Base-by-base conservation (phyloP, 345 rosid genomes). In the Gossypium sturtianum region DNA sequence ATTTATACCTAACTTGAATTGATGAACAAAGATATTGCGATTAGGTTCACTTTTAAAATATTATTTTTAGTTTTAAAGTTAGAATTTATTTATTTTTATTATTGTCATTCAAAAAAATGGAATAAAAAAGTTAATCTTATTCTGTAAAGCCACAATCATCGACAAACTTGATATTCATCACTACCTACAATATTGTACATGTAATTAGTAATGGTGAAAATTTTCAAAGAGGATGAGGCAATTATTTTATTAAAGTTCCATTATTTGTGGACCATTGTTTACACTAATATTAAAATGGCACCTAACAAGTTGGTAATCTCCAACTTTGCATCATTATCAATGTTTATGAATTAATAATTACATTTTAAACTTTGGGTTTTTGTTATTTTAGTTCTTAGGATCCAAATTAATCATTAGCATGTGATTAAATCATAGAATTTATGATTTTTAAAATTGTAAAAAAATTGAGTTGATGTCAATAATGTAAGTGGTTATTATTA, bases 261-360 rank as follows among this genome's bases (percentile, higher is more conserved):
- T 78, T 47, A 69, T 78, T 67, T 47, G 10, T 66, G 41, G 66
- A 52, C 53, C 71, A 49, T 45, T 72, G 34, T 67, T 67, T 67
- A 47, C 38, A 45, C 19, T 6, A 45, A 52, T 23, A 23, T 10
- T 49, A 20, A 68, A 68, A 48, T 48, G 22, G 72, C 16, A 49
- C 58, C 72, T 48, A 68, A 68, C 56, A 67, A 48, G 71, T 67
- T 23, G 4, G 10, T 22, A 67, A 67, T 67, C 12, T 44, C 29
- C 23, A 10, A 47, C 3, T 65, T 65, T 64, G 9, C 16, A 66
- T 66, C 71, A 45, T 45, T 12, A 34, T 0, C 52, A 11, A 10
- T 65, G 70, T 12, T 12, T 47, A 47, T 23, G 1, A 23, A 49
- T 22, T 47, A 47, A 45, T 47, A 13, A 48, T 48, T n/a, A 9